These are phyloP conservation scores for Aurifilum marmelostoma DNA, from an alignment of 2,329 filamentous ascomycete species.

Conservation along the genomic window DNA sequence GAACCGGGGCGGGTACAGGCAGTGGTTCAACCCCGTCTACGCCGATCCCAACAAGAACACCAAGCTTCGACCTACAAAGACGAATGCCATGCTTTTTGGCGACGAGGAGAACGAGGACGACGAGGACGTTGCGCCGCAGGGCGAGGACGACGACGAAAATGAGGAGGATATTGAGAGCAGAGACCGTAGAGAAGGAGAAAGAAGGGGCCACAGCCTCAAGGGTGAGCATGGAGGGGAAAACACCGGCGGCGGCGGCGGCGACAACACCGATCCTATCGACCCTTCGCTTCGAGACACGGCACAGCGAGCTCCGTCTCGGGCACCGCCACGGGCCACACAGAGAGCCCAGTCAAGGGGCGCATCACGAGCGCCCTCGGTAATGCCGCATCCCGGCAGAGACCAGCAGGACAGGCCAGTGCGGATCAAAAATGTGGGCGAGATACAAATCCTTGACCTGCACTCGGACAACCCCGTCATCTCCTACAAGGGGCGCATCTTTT, in stretches of 20 bases:
- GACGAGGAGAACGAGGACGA: conserved; percentile 31
- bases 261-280: conserved; percentile 29
- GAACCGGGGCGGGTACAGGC: conserved; percentile 50
- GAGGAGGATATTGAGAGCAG: conserved; percentile 26
- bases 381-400: background rate
- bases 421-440: conserved; percentile 40
- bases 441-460: conserved; percentile 86
- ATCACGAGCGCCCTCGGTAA: background rate
- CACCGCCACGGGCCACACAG: background rate
- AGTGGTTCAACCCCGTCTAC: conserved; percentile 41
- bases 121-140: conserved; percentile 17
- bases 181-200: conserved; percentile 20
- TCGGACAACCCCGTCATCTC: conserved; percentile 75
- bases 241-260: conserved; percentile 16
- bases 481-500: conserved; percentile 78
- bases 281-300: conserved; percentile 25
- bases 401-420: conserved; percentile 14
- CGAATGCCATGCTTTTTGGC: conserved; percentile 29
- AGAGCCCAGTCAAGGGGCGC: background rate
- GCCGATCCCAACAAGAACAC: conserved; percentile 30
- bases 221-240: conserved; percentile 26
- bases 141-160: conserved; percentile 27
- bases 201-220: conserved; percentile 14
- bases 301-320: conserved; percentile 8
- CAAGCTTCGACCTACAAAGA: conserved; percentile 26